A percentile compares a stretch with the other conserved stretches of the same genome.
These are phyloP conservation scores for Kockiozyma suomiensis DNA, from an alignment of 805 yeast genomes.

Conservation along the genomic window DNA sequence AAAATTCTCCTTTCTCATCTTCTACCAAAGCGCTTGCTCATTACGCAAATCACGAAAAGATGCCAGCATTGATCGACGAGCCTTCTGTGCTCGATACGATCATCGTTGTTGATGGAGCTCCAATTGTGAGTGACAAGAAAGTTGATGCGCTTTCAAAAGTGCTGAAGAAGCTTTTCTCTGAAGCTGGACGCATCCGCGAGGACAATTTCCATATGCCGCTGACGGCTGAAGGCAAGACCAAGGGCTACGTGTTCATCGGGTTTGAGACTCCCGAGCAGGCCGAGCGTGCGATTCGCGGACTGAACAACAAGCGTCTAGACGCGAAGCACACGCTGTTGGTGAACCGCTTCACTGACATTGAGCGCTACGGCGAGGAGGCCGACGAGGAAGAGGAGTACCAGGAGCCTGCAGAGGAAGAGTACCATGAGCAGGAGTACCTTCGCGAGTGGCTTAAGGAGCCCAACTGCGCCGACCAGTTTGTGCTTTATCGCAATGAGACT, in stretches of 20 bases:
- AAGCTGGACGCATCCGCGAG: slow-evolving; percentile 68
- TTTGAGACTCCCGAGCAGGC: slow-evolving; percentile 69
- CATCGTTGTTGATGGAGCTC: slow-evolving; percentile 92
- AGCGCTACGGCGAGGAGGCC: slow-evolving; percentile 63
- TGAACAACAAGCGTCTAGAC: slow-evolving; percentile 89
- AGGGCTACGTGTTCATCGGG: slow-evolving; percentile 82
- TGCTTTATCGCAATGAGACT: slow-evolving; percentile 73
- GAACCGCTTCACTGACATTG: slow-evolving; percentile 81
- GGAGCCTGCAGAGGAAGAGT: slow-evolving; percentile 74
- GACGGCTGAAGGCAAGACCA: slow-evolving; percentile 67
- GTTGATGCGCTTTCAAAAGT: slow-evolving; percentile 83
- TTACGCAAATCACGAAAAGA: not conserved
- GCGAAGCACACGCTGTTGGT: slow-evolving; percentile 86
- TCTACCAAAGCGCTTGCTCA: not conserved
- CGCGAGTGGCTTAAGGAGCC: slow-evolving; percentile 90
- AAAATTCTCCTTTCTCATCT: not conserved
- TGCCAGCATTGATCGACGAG: slow-evolving; percentile 17
- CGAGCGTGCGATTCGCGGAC: slow-evolving; percentile 72
- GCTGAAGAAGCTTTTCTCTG: slow-evolving; percentile 72
- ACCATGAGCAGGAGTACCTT: slow-evolving; percentile 71
- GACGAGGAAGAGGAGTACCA: slow-evolving; percentile 54
- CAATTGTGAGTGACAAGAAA: slow-evolving; percentile 89
- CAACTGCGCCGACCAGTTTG: slow-evolving; percentile 86
- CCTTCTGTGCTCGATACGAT: slow-evolving; percentile 59
- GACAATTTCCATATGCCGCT: slow-evolving; percentile 82